phyloP scores from a whole-genome alignment of 2,329 filamentous ascomycete genomes.

The Harringtonia lauricola region DNA sequence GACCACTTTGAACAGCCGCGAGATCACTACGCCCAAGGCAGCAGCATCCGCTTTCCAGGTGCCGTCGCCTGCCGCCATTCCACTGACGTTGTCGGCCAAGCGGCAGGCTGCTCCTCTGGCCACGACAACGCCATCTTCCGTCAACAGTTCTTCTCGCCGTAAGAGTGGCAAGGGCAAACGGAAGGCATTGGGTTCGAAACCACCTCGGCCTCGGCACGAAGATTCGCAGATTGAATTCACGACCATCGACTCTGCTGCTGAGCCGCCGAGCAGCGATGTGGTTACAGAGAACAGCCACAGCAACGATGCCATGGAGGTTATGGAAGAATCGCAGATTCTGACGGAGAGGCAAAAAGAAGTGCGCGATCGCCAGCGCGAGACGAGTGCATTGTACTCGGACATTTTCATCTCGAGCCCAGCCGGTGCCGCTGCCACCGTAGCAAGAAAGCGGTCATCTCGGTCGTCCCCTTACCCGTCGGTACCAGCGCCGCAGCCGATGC shows the following conservation, averaged over 20 bases:
- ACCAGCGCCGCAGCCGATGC: background rate
- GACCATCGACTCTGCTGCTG: constrained; percentile 48
- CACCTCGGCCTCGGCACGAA: constrained; percentile 56
- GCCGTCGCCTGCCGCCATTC: constrained; percentile 19
- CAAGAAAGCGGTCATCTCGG: too few species aligned
- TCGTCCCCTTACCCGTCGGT: too few species aligned
- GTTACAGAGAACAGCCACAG: constrained; percentile 11
- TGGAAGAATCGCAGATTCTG: constrained; percentile 55
- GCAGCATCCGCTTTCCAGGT: constrained; percentile 2
- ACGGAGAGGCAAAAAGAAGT: constrained; percentile 75
- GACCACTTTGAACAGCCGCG: constrained; percentile 13
- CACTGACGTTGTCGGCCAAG: constrained; percentile 19
- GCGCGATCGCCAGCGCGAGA: constrained; percentile 58
- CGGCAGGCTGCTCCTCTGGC: constrained; percentile 7
- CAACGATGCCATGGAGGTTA: background rate
- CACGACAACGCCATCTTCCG: constrained; percentile 4
- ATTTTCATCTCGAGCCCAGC: constrained; percentile 45
- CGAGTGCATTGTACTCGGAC: constrained; percentile 55
- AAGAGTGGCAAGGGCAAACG: background rate
- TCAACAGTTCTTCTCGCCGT: background rate
- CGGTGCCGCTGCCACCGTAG: too few species aligned
- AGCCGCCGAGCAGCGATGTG: constrained; percentile 23
- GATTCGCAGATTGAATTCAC: constrained; percentile 75
- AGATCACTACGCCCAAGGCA: constrained; percentile 14
- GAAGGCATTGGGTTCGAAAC: constrained; percentile 15